phyloP scores from a whole-genome alignment of 768 basidiomycete genomes.

The Chlorophyllum brunneum region DNA sequence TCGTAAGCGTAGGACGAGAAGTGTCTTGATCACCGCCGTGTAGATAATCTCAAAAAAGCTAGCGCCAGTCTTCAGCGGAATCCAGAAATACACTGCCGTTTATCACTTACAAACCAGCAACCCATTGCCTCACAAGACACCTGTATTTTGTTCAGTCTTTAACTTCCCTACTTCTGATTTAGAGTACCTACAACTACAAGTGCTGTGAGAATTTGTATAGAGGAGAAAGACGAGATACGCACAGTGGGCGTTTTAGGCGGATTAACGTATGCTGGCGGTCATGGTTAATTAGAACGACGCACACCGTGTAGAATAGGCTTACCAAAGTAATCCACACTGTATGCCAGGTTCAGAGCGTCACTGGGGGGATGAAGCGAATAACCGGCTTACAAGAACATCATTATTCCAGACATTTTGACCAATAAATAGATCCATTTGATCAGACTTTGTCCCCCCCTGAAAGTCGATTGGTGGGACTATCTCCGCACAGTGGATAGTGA shows the following conservation, averaged over 20 bases:
- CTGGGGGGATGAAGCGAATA: neutral
- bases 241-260: neutral
- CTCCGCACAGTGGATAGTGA: neutral
- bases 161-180: neutral
- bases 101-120: conserved; percentile 1
- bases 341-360: too few species aligned
- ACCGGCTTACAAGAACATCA: neutral
- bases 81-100: neutral
- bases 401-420: neutral
- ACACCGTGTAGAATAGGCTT: too few species aligned
- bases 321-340: conserved; percentile 4
- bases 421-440: conserved; percentile 7
- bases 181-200: neutral
- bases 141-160: neutral
- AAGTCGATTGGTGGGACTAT: neutral
- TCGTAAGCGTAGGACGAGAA: conserved; percentile 3
- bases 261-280: neutral
- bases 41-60: conserved; percentile 5
- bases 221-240: neutral
- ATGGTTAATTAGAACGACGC: neutral
- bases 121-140: conserved; percentile 4
- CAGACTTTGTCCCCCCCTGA: neutral
- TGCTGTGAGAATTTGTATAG: neutral
- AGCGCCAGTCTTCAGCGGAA: neutral
- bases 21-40: conserved; percentile 7